A percentile compares a stretch with the other conserved stretches of the same genome.
Evolutionary conservation across 768 basidiomycete genomes (phyloP).

Genomic region (Tephrocybe sp.): DNA sequence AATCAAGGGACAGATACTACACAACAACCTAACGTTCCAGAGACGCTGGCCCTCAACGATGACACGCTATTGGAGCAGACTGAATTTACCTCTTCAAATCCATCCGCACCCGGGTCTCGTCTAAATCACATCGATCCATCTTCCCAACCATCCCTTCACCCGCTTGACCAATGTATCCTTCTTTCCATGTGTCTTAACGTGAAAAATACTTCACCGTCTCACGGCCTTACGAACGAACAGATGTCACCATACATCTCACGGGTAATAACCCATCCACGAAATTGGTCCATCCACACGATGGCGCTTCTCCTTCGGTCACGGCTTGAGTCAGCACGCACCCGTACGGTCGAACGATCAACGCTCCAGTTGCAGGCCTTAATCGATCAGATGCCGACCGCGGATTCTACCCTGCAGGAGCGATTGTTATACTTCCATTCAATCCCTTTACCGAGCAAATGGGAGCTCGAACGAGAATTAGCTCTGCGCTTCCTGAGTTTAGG

Average conservation of each 20-base stretch:
- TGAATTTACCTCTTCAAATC: slow-evolving; percentile 76
- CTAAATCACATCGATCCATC: slow-evolving; percentile 79
- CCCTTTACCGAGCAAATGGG: slow-evolving; percentile 88
- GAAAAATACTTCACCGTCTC: slow-evolving; percentile 82
- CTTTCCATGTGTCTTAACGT: slow-evolving; percentile 89
- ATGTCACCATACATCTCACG: slow-evolving; percentile 91
- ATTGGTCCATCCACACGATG: slow-evolving; percentile 98
- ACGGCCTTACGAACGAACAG: slow-evolving; percentile 89
- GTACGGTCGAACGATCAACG: slow-evolving; percentile 90
- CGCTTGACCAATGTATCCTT: slow-evolving; percentile 91
- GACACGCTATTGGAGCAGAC: slow-evolving; percentile 96
- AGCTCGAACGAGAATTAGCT: slow-evolving; percentile 89
- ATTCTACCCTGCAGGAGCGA: slow-evolving; percentile 71
- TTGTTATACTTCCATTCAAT: slow-evolving; percentile 79
- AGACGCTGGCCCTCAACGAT: slow-evolving; percentile 84
- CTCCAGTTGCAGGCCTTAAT: slow-evolving; percentile 94
- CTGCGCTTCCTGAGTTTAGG: slow-evolving; percentile 80
- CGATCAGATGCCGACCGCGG: slow-evolving; percentile 93
- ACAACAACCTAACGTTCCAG: slow-evolving; percentile 49
- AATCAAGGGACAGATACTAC: slow-evolving; percentile 2
- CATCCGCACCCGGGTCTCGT: slow-evolving; percentile 40
- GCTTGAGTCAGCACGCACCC: slow-evolving; percentile 81
- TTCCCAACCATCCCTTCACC: slow-evolving; percentile 82
- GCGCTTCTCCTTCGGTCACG: slow-evolving; percentile 91
- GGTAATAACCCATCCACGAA: slow-evolving; percentile 83